phyloP scores from a whole-genome alignment of 345 rosid genomes.

The Gossypium ekmanianum region DNA sequence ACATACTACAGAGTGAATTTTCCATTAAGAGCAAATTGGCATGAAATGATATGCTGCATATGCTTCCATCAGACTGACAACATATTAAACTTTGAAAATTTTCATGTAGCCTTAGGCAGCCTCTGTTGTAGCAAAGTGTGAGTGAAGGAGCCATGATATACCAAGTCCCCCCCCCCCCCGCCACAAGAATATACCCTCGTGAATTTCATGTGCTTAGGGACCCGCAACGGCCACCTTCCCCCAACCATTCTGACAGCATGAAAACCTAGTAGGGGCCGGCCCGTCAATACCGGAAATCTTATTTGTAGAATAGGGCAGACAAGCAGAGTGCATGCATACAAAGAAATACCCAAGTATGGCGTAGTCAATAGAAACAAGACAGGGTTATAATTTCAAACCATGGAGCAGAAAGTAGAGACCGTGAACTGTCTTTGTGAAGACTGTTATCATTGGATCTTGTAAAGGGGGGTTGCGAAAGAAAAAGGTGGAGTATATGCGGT shows the following conservation, averaged over 20 bases:
- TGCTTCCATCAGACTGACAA: too few relatives aligned
- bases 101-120: slow-evolving; percentile 1
- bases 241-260: slow-evolving; percentile 20
- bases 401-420: not conserved
- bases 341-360: not conserved
- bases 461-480: slow-evolving; percentile 1
- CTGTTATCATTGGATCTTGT: slow-evolving; percentile 9
- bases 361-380: slow-evolving; percentile 10
- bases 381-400: slow-evolving; percentile 19
- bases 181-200: slow-evolving; percentile 25
- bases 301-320: not conserved
- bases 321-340: slow-evolving; percentile 18
- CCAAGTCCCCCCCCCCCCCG: slow-evolving; percentile 3
- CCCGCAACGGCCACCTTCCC: slow-evolving; percentile 33
- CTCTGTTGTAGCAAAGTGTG: slow-evolving; percentile 7
- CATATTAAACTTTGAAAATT: not conserved
- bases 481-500: slow-evolving; percentile 11
- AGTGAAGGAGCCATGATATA: slow-evolving; percentile 7
- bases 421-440: not conserved
- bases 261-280: slow-evolving; percentile 58
- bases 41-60: not conserved
- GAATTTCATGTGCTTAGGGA: slow-evolving; percentile 45
- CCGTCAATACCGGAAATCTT: slow-evolving; percentile 26
- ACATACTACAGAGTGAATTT: slow-evolving; percentile 18
- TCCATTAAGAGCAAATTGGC: not conserved